Evolutionary conservation across 371 early-diverging fungal species (phyloP).

Genomic region (Haplosporangium sp.): DNA sequence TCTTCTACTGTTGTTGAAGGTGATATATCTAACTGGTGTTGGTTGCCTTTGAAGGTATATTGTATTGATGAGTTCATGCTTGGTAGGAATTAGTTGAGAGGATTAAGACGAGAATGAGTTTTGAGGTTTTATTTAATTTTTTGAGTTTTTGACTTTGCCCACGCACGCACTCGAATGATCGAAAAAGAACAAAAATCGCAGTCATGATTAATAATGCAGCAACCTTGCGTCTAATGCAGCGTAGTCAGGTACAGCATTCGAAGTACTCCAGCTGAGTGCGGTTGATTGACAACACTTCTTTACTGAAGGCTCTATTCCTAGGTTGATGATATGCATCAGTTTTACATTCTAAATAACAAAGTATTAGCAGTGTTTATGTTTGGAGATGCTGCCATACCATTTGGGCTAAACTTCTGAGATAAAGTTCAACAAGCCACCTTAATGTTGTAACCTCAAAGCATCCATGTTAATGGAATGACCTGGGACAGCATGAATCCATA

Average conservation of each 20-base stretch:
- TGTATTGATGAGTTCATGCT: slow-evolving; percentile 51
- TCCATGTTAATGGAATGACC: not conserved
- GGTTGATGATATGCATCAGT: too few species aligned
- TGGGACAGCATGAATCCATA: slow-evolving; percentile 41
- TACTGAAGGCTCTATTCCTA: too few species aligned
- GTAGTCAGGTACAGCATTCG: too few species aligned
- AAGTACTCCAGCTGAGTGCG: too few species aligned
- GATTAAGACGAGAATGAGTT: not conserved
- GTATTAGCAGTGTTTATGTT: too few species aligned
- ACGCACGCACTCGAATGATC: slow-evolving; percentile 4
- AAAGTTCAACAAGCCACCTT: too few species aligned
- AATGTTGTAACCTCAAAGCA: too few species aligned
- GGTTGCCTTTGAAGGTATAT: slow-evolving; percentile 60
- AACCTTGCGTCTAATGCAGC: too few species aligned
- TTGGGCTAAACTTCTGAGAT: too few species aligned
- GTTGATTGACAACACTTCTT: too few species aligned
- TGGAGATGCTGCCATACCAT: too few species aligned
- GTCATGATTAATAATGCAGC: slow-evolving; percentile 6
- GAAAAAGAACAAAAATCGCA: slow-evolving; percentile 6
- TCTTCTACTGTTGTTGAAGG: slow-evolving; percentile 44
- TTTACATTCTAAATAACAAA: too few species aligned
- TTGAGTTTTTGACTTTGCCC: not conserved
- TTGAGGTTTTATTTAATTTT: not conserved
- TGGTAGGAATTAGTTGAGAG: slow-evolving; percentile 37
- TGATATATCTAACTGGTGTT: slow-evolving; percentile 45